Conservation (phyloP, 2,329 filamentous ascomycete genomes). For the Neofusicoccum sp. region DNA sequence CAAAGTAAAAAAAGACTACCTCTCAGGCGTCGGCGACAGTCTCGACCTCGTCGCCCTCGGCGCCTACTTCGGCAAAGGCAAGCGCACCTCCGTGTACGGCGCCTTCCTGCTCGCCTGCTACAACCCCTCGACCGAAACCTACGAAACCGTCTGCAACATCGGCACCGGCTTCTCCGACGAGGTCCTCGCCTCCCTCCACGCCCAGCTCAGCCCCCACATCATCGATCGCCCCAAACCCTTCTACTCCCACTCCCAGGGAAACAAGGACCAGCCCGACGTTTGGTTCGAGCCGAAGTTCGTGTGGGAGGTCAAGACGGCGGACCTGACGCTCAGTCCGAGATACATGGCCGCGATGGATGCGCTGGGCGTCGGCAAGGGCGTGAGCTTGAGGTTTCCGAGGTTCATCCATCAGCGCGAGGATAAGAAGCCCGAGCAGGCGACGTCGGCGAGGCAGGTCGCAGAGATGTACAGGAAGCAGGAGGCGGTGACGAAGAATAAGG, state of each 20-base stretch:
- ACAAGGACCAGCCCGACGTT: constrained; percentile 93
- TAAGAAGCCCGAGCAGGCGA: constrained; percentile 92
- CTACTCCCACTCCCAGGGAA: constrained; percentile 78
- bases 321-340: constrained; percentile 85
- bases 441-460: constrained; percentile 77
- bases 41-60: constrained; percentile 94
- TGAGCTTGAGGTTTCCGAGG: constrained; percentile 85
- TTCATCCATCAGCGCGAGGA: constrained; percentile 92
- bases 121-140: constrained; percentile 74
- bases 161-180: constrained; percentile 95
- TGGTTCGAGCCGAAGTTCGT: constrained; percentile 96
- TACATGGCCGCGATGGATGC: constrained; percentile 90
- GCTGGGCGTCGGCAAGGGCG: constrained; percentile 69
- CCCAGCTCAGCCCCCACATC: constrained; percentile 68
- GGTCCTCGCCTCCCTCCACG: constrained; percentile 84
- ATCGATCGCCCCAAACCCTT: constrained; percentile 94
- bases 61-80: constrained; percentile 91
- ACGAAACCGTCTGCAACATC: constrained; percentile 97
- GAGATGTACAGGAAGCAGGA: constrained; percentile 98
- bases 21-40: constrained; percentile 88
- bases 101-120: constrained; percentile 95
- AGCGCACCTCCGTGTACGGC: constrained; percentile 92
- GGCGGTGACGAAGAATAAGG: constrained; percentile 81
- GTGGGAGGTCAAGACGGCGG: constrained; percentile 97
- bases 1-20: constrained; percentile 98